These are phyloP conservation scores for Paecilomyces variotii DNA, from an alignment of 2,329 filamentous ascomycete species.

Conservation along the genomic window DNA sequence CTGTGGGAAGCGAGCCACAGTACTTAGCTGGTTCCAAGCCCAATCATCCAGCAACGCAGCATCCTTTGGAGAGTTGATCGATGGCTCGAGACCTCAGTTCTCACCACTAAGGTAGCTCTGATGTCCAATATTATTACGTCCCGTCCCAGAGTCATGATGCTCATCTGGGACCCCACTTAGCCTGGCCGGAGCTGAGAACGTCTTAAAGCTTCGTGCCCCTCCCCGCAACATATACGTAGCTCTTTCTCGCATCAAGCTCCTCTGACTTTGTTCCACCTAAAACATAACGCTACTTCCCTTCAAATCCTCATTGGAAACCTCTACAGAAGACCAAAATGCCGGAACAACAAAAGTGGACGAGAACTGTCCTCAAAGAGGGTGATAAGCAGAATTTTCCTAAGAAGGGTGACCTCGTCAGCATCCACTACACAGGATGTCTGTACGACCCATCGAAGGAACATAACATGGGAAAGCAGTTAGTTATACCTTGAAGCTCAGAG, in stretches of 20 bases:
- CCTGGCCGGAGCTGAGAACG: background rate
- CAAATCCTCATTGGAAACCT: background rate
- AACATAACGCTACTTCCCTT: background rate
- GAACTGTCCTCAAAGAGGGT: constrained; percentile 56
- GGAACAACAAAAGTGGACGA: constrained; percentile 35
- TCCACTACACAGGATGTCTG: constrained; percentile 87
- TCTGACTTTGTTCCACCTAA: background rate
- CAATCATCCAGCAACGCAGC: background rate
- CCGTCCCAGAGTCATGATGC: background rate
- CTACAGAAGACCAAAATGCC: background rate
- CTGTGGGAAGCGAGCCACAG: background rate
- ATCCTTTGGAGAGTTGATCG: background rate
- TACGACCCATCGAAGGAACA: constrained; percentile 56
- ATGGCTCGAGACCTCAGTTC: background rate
- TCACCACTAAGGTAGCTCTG: background rate
- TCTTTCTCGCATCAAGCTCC: background rate
- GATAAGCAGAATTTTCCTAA: constrained; percentile 52
- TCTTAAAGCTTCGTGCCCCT: background rate
- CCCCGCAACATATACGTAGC: background rate
- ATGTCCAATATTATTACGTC: background rate
- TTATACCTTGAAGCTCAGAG: constrained; percentile 24
- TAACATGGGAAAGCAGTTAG: constrained; percentile 60
- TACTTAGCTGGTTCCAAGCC: background rate
- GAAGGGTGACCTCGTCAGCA: constrained; percentile 65
- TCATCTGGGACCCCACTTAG: background rate